Evolutionary conservation across 2,329 filamentous ascomycete species (phyloP), one percentile per base, ranked within the genome.

Genomic region (Emmonsia crescens): DNA sequence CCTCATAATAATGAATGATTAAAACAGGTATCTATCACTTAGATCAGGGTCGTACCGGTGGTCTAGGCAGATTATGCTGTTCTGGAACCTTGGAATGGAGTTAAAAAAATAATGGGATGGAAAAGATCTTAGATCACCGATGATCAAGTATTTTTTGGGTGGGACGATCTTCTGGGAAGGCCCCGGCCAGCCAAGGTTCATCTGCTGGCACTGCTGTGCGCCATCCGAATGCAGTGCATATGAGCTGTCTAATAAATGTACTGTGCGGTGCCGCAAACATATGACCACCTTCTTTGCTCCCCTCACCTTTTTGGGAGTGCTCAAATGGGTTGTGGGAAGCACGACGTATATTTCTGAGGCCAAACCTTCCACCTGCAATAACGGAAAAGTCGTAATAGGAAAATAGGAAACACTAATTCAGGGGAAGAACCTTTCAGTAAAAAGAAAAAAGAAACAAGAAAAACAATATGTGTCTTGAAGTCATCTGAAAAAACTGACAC

Each of bases 191-290:
- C 48, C 59, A 55, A 55, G 48, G 49, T 55, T 55, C 48, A 46
- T 60, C 59, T 52, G 59, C 49, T 60, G 59, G 59, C 38, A 44
- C 49, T 60, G 59, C 27, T 52, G 46, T 60, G 59, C 49, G 33
- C 57, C 57, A 59, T 49, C 57, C 38, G 49, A 36, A 54, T 21
- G 40, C 38, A 55, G 24, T 55, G 59, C 59, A 60, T 52, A 44
- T 60, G 59, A 60, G 59, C 19, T 60, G 38, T 54, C 49, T n/a
- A 55, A 29, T 40, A 55, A 10, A 33, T 38, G 42, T 21, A 27
- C 27, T 5, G 21, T 46, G 55, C 40, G 42, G 40, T 46, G 56
- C 56, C 38, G 27, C 56, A 57, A 46, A 46, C 27, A 57, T 33
- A 21, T 46, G 56, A 33, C 56, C 38, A 12, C 24, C n/a, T 19